phyloP scores from a whole-genome alignment of 2,329 filamentous ascomycete genomes.

The Trichoderma sp. region DNA sequence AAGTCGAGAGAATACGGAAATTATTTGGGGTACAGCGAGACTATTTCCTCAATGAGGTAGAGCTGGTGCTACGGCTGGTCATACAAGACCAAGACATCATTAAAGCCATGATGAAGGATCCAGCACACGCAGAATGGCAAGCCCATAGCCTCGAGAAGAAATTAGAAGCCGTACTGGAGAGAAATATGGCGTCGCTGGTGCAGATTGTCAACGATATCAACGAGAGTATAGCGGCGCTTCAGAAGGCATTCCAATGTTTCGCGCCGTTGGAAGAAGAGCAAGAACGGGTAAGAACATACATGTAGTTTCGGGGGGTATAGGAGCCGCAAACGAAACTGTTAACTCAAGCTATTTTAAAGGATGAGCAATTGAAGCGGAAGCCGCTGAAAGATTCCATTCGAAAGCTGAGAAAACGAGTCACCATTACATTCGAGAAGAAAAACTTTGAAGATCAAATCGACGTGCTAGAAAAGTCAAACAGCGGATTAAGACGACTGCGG shows the following conservation, averaged over 20 bases:
- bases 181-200: neutral
- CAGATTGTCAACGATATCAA: neutral
- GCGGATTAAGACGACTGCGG: neutral
- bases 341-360: neutral
- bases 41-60: neutral
- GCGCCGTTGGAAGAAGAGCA: neutral
- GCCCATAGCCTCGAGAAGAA: neutral
- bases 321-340: neutral
- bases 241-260: neutral
- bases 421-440: neutral
- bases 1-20: slow-evolving; percentile 1
- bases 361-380: neutral
- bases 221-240: neutral
- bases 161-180: neutral
- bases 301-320: neutral
- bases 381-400: neutral
- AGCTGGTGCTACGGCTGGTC: neutral
- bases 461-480: neutral
- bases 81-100: neutral
- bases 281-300: neutral
- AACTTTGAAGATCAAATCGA: neutral
- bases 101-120: neutral
- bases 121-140: neutral
- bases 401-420: slow-evolving; percentile 1
- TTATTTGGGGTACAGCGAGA: neutral